A percentile compares a stretch with the other conserved stretches of the same genome.
These are phyloP conservation scores for Malus fusca DNA, from an alignment of 306 rosid species.

Conservation along the genomic window DNA sequence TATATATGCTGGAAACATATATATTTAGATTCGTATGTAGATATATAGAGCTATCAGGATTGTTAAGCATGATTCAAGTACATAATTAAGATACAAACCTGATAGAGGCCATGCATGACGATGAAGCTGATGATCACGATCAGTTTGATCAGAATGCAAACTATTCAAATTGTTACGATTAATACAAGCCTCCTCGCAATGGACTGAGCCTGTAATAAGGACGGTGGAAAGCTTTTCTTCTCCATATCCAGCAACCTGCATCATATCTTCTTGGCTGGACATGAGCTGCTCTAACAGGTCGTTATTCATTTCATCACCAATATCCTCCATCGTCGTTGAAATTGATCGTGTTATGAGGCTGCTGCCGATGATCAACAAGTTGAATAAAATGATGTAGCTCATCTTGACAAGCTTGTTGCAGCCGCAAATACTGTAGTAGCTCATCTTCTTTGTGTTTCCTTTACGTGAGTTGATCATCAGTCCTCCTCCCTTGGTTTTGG, in stretches of 20 bases:
- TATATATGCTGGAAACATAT: too few relatives aligned
- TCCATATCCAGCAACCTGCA: constrained; percentile 79
- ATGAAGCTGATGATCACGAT: constrained; percentile 23
- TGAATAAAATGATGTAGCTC: neutral
- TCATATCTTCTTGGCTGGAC: constrained; percentile 54
- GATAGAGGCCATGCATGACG: constrained; percentile 67
- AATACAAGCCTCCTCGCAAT: constrained; percentile 42
- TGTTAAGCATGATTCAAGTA: too few relatives aligned
- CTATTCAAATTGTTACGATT: neutral
- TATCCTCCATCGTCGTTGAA: neutral
- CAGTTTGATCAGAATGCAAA: neutral
- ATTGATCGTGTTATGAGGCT: neutral
- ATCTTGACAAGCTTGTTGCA: constrained; percentile 12
- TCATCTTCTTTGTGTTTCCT: constrained; percentile 30
- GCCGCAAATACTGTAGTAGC: constrained; percentile 23
- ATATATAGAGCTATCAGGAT: too few relatives aligned
- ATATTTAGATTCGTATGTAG: too few relatives aligned
- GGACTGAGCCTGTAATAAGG: constrained; percentile 69
- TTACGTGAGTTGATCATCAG: constrained; percentile 11
- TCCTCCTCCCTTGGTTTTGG: neutral
- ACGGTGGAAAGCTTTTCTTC: constrained; percentile 90
- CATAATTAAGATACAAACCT: constrained; percentile 31
- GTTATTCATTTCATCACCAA: neutral
- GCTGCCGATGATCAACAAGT: neutral
- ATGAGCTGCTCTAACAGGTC: constrained; percentile 21